These are phyloP conservation scores for Nitzschia sp. DNA, from an alignment of 108 stramenopile genomes.

Conservation along the genomic window DNA sequence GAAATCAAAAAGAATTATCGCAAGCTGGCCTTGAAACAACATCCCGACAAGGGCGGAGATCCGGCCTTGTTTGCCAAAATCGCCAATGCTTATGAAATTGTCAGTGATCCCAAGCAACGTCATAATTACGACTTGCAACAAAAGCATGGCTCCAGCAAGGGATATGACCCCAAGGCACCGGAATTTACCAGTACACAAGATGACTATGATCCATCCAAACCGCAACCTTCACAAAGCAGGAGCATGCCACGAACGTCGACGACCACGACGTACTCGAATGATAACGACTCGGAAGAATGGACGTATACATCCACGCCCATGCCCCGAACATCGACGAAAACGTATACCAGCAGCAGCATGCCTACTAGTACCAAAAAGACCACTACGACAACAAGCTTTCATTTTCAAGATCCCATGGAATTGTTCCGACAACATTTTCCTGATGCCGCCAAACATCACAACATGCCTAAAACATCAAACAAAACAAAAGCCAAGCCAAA, in stretches of 20 bases:
- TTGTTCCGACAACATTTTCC: constrained; percentile 9
- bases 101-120: constrained; percentile 54
- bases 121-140: constrained; percentile 29
- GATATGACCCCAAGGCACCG: constrained; percentile 16
- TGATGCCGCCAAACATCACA: not conserved
- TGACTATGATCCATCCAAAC: constrained; percentile 18
- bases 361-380: not conserved
- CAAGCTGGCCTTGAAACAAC: constrained; percentile 83
- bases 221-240: not conserved
- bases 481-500: not conserved
- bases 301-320: not conserved
- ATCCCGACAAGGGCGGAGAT: constrained; percentile 79
- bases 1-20: constrained; percentile 90
- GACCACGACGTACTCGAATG: not conserved
- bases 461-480: not conserved
- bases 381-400: not conserved
- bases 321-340: not conserved
- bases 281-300: not conserved
- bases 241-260: not conserved
- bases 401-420: constrained; percentile 6
- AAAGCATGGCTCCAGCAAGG: constrained; percentile 1
- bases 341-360: not conserved
- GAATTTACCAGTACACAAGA: constrained; percentile 17
- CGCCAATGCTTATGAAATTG: constrained; percentile 80
- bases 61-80: constrained; percentile 62